A percentile compares a stretch with the other conserved stretches of the same genome.
Evolutionary conservation across 768 basidiomycete genomes (phyloP).

Genomic region (Amyloporia xantha): DNA sequence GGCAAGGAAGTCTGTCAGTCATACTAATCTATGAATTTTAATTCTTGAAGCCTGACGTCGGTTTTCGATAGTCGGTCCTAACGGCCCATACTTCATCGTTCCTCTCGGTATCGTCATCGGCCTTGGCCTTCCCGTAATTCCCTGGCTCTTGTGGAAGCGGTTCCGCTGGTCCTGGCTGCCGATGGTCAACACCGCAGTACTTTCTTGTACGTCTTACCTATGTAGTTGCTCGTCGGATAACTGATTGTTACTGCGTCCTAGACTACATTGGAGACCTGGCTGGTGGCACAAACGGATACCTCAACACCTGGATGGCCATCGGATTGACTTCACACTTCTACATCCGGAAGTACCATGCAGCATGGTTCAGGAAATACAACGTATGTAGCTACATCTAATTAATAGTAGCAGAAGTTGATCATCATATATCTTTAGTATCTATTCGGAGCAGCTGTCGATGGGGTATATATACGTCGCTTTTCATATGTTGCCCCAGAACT

Average conservation of each 20-base stretch:
- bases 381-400: background rate
- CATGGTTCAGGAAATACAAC: slow-evolving; percentile 4
- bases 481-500: background rate
- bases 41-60: background rate
- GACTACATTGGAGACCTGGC: slow-evolving; percentile 3
- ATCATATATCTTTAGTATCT: background rate
- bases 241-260: background rate
- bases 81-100: slow-evolving; percentile 3
- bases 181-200: slow-evolving; percentile 3
- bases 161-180: slow-evolving; percentile 1
- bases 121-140: slow-evolving; percentile 1
- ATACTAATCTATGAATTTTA: background rate
- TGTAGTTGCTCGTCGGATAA: background rate
- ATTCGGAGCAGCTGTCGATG: slow-evolving; percentile 1
- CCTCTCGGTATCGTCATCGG: slow-evolving; percentile 4
- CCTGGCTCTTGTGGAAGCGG: slow-evolving; percentile 2
- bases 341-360: background rate
- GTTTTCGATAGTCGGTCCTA: background rate
- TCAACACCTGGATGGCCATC: slow-evolving; percentile 2
- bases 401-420: background rate
- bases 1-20: slow-evolving; percentile 2
- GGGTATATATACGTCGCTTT: background rate
- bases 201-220: background rate
- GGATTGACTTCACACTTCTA: slow-evolving; percentile 4
- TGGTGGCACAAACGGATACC: slow-evolving; percentile 3